A percentile compares a stretch with the other conserved stretches of the same genome.
These are phyloP conservation scores for Alternaria alternata DNA, from an alignment of 2,329 filamentous ascomycete species.

Conservation along the genomic window DNA sequence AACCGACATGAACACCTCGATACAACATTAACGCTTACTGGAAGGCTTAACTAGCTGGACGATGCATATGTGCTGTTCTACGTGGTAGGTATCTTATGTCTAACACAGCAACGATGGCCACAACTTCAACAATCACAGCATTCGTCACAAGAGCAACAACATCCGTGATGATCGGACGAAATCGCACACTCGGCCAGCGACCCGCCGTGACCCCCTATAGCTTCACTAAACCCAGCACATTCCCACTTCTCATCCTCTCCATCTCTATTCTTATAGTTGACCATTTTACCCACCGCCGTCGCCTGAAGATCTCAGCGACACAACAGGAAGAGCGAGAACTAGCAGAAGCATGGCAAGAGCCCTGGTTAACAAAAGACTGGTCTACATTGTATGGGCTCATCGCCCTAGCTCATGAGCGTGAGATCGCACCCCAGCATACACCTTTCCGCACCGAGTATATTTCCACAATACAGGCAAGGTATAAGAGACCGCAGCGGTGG, in stretches of 20 bases:
- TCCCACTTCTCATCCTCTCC: background rate
- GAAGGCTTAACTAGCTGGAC: background rate
- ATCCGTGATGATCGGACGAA: background rate
- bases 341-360: background rate
- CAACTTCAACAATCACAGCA: background rate
- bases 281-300: background rate
- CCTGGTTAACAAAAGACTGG: constrained; percentile 7
- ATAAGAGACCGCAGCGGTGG: background rate
- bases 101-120: background rate
- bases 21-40: background rate
- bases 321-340: background rate
- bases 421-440: background rate
- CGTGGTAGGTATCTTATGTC: background rate
- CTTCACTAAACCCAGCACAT: background rate
- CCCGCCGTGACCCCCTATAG: background rate
- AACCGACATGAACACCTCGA: background rate
- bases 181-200: background rate
- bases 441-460: background rate
- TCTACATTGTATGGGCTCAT: background rate
- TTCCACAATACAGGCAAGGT: background rate
- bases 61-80: accelerated
- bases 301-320: accelerated
- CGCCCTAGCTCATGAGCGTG: background rate
- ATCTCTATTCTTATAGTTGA: background rate
- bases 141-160: background rate